These are phyloP conservation scores for Paracorniculantispora psalliotae DNA, from an alignment of 2,329 filamentous ascomycete genomes.

Conservation along the genomic window DNA sequence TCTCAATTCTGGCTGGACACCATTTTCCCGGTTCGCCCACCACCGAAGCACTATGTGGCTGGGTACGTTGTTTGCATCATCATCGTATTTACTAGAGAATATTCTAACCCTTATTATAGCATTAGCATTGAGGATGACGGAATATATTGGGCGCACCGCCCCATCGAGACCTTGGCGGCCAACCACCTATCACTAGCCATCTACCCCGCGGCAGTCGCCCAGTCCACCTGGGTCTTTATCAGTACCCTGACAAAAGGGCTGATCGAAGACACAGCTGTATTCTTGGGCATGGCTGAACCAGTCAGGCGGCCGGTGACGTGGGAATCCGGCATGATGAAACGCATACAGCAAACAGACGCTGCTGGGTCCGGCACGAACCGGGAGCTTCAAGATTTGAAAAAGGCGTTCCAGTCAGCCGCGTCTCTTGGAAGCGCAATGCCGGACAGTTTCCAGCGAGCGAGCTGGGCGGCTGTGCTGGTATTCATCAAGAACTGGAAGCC, in stretches of 20 bases:
- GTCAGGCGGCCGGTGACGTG: constrained; percentile 24
- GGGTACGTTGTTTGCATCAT: constrained; percentile 42
- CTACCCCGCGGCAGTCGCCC: constrained; percentile 48
- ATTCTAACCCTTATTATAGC: constrained; percentile 27
- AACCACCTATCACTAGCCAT: constrained; percentile 43
- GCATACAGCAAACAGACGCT: constrained; percentile 22
- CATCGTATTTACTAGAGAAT: not conserved
- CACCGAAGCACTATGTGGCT: constrained; percentile 53
- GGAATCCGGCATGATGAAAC: constrained; percentile 27
- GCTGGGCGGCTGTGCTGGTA: constrained; percentile 25
- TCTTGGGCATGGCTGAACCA: constrained; percentile 38
- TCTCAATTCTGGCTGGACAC: constrained; percentile 56
- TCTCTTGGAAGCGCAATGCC: not conserved
- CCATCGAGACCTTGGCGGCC: constrained; percentile 44
- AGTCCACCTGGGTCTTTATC: constrained; percentile 48
- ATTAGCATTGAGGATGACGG: constrained; percentile 46
- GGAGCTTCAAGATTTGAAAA: constrained; percentile 7
- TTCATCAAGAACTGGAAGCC: constrained; percentile 44
- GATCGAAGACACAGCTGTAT: constrained; percentile 35
- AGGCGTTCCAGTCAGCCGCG: not conserved
- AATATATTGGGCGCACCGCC: constrained; percentile 42
- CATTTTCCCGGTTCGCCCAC: constrained; percentile 53
- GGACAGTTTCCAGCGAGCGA: not conserved
- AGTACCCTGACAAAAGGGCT: constrained; percentile 44
- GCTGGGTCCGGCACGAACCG: not conserved